phyloP scores from a whole-genome alignment of 2,329 filamentous ascomycete genomes.

The Neopestalotiopsis rosae region DNA sequence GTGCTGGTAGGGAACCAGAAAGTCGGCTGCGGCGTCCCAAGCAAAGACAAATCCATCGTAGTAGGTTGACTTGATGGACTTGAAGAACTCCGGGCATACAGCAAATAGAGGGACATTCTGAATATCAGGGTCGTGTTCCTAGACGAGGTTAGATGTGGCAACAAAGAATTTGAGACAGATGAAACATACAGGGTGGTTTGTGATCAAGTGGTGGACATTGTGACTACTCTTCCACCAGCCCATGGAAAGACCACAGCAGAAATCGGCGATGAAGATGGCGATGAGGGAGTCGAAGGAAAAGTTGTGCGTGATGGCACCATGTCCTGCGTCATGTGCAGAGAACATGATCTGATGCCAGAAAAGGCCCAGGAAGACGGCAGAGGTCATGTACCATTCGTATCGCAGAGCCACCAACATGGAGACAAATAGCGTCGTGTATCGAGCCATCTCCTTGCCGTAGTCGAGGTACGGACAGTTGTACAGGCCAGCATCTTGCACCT shows the following conservation, averaged over 20 bases:
- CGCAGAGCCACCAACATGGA: constrained; percentile 51
- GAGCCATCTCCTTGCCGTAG: constrained; percentile 63
- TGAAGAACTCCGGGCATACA: constrained; percentile 69
- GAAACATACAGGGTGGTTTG: constrained; percentile 58
- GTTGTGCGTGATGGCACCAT: constrained; percentile 61
- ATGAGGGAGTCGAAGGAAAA: constrained; percentile 65
- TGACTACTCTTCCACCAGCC: constrained; percentile 75
- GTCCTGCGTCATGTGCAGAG: constrained; percentile 69
- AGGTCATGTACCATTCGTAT: constrained; percentile 60
- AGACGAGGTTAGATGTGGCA: background rate
- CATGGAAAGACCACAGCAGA: constrained; percentile 69
- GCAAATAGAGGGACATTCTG: constrained; percentile 75
- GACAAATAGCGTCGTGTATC: constrained; percentile 57
- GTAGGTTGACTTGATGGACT: constrained; percentile 66
- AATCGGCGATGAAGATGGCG: constrained; percentile 67
- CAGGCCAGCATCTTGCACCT: constrained; percentile 58
- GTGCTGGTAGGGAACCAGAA: constrained; percentile 65
- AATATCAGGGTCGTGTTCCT: constrained; percentile 64
- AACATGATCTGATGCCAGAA: constrained; percentile 77
- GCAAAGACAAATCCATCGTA: constrained; percentile 66
- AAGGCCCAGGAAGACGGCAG: constrained; percentile 62
- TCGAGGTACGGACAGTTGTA: constrained; percentile 64
- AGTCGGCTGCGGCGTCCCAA: constrained; percentile 65
- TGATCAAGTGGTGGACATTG: constrained; percentile 71
- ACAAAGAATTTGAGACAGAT: background rate